A percentile compares a stretch with the other conserved stretches of the same genome.
Conservation (phyloP, 2,329 filamentous ascomycete genomes). For the Ceratocystis eucalypticola region DNA sequence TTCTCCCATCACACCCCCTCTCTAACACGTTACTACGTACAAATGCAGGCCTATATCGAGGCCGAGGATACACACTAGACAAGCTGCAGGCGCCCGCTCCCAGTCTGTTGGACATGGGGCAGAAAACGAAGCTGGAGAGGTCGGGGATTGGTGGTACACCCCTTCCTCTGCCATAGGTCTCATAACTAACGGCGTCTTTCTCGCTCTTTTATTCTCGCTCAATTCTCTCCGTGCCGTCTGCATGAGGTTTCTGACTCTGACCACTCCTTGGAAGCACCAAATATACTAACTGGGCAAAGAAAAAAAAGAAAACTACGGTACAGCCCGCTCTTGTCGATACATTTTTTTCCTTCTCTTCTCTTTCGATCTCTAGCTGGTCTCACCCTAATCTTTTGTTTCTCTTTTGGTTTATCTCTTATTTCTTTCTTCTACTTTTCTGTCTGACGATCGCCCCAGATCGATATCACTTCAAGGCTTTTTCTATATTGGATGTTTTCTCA, state of each 20-base stretch:
- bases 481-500: not conserved
- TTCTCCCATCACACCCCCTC: not conserved
- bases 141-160: not conserved
- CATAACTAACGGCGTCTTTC: conserved; percentile 2
- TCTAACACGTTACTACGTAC: not conserved
- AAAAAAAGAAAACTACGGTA: conserved; percentile 6
- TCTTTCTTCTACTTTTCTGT: not conserved
- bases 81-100: not conserved
- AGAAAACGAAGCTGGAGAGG: not conserved
- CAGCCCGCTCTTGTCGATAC: conserved; percentile 2
- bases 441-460: not conserved
- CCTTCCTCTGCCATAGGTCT: not conserved
- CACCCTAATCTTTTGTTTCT: conserved; percentile 26
- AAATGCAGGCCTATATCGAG: not conserved
- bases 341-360: conserved; percentile 25
- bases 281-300: not conserved
- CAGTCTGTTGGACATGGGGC: not conserved
- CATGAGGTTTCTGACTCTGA: conserved; percentile 12
- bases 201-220: not conserved
- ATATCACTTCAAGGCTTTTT: not conserved
- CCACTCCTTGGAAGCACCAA: not conserved
- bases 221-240: conserved; percentile 27
- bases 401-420: conserved; percentile 17
- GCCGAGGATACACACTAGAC: not conserved
- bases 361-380: conserved; percentile 43